Evolutionary conservation across 805 yeast genomes (phyloP).

Genomic region (Torulaspora indica): DNA sequence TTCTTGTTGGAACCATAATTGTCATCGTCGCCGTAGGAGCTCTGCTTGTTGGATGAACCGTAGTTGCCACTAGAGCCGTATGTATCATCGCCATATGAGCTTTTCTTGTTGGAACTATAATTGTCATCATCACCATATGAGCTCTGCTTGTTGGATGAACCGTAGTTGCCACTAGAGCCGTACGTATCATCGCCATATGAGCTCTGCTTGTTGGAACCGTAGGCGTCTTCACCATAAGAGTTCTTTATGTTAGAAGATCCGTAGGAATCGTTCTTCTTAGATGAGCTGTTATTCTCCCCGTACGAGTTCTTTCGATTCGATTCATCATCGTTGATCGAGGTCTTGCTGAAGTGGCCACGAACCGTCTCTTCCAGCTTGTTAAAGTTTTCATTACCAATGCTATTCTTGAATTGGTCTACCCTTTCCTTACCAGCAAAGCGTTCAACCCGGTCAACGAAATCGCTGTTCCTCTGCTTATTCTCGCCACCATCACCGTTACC

Average conservation of each 20-base stretch:
- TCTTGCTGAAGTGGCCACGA: conserved; percentile 30
- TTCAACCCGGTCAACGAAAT: conserved; percentile 33
- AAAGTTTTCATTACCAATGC: conserved; percentile 35
- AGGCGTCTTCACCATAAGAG: conserved; percentile 18
- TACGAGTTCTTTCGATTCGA: conserved; percentile 8
- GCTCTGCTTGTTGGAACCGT: conserved; percentile 23
- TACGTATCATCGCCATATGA: conserved; percentile 17
- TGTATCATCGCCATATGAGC: conserved; percentile 13
- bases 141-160: conserved; percentile 22
- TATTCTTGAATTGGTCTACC: conserved; percentile 26
- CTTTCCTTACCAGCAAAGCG: conserved; percentile 32
- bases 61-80: conserved; percentile 13
- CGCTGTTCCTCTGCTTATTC: conserved; percentile 21
- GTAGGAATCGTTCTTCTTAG: conserved; percentile 24
- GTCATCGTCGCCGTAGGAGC: conserved; percentile 28
- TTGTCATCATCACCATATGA: conserved; percentile 25
- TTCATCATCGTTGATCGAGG: conserved; percentile 24
- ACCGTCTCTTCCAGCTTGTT: conserved; percentile 30
- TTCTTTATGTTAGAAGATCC: conserved; percentile 27
- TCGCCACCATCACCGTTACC: conserved; percentile 11
- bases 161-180: conserved; percentile 23
- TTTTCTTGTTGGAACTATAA: conserved; percentile 14
- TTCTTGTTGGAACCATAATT: conserved; percentile 13
- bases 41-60: conserved; percentile 15
- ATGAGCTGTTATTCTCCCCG: conserved; percentile 20